Conservation (phyloP, 2,329 filamentous ascomycete species). For the Phaeosphaeriaceae sp. region DNA sequence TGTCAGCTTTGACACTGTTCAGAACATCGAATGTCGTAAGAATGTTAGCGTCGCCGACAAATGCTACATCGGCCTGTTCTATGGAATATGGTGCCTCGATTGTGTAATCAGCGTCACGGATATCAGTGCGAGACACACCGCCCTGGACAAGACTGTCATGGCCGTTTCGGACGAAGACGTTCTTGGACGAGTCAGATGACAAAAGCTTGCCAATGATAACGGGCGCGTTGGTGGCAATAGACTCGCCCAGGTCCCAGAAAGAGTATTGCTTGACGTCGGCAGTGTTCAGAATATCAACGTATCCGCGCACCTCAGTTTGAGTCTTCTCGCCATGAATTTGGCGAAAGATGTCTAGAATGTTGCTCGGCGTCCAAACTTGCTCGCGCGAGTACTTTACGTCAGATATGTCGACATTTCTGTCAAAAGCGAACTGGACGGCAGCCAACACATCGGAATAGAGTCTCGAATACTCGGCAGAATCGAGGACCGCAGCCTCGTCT, state of each 20-base stretch:
- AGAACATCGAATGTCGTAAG: conserved; percentile 79
- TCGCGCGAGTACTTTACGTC: conserved; percentile 91
- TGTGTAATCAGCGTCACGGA: conserved; percentile 81
- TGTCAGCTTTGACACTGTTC: conserved; percentile 71
- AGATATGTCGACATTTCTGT: conserved; percentile 67
- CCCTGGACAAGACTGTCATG: conserved; percentile 73
- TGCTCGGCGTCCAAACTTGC: conserved; percentile 66
- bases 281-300: conserved; percentile 60
- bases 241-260: conserved; percentile 91
- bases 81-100: conserved; percentile 86
- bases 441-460: conserved; percentile 93
- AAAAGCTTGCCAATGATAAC: conserved; percentile 65
- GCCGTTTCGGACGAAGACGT: conserved; percentile 64
- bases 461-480: conserved; percentile 78
- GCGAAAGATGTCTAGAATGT: conserved; percentile 57
- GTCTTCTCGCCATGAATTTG: conserved; percentile 53
- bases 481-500: conserved; percentile 73
- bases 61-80: conserved; percentile 76
- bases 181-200: conserved; percentile 65
- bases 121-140: conserved; percentile 81
- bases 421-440: conserved; percentile 72
- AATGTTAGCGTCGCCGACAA: conserved; percentile 80
- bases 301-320: conserved; percentile 52
- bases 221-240: conserved; percentile 69
- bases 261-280: conserved; percentile 78